These are phyloP conservation scores for Colletotrichum abscissum DNA, from an alignment of 2,329 filamentous ascomycete genomes.

Conservation along the genomic window DNA sequence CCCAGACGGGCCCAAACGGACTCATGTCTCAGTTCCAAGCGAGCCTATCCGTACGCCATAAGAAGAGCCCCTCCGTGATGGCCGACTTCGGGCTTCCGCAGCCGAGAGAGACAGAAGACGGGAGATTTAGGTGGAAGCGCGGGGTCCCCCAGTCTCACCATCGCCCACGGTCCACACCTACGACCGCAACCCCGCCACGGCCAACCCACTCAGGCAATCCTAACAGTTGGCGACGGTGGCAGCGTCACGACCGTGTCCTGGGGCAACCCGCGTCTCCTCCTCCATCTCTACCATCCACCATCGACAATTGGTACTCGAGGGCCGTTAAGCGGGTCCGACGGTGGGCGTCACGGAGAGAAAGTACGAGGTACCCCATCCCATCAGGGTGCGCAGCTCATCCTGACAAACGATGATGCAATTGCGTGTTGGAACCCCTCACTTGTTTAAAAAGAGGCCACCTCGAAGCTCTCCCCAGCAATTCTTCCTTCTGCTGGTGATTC, in stretches of 20 bases:
- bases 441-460: slow-evolving; percentile 16
- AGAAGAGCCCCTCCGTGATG: background rate
- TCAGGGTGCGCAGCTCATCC: slow-evolving; percentile 33
- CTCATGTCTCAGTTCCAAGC: background rate
- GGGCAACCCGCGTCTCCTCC: background rate
- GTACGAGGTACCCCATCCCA: background rate
- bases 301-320: background rate
- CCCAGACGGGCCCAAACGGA: background rate
- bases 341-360: slow-evolving; percentile 23
- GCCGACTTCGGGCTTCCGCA: background rate
- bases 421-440: slow-evolving; percentile 24
- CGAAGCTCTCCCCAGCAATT: background rate
- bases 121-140: too few relatives aligned
- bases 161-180: background rate
- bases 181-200: background rate
- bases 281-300: background rate
- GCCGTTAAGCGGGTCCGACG: slow-evolving; percentile 27
- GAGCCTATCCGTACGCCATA: background rate
- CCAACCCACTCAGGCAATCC: background rate
- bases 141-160: background rate
- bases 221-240: background rate
- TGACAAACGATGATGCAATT: slow-evolving; percentile 36
- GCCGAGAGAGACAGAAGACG: background rate
- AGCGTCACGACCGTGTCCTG: background rate
- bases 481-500: too few relatives aligned